These are phyloP conservation scores for Suillus plorans DNA, from an alignment of 768 basidiomycete genomes.

Conservation along the genomic window DNA sequence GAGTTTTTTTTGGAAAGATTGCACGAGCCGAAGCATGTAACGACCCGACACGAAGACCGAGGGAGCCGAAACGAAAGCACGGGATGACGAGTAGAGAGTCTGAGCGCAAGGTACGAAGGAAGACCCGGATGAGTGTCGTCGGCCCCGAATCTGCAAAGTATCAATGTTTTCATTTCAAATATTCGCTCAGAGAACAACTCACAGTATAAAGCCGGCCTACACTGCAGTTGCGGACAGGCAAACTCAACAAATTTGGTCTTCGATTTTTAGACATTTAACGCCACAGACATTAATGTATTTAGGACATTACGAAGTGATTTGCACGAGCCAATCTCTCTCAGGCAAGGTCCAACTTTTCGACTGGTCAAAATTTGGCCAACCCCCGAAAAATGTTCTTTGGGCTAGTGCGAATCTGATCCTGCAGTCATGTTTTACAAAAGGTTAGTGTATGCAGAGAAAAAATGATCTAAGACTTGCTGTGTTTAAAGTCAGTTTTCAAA, in stretches of 20 bases:
- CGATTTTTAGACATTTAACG: neutral
- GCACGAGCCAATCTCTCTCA: neutral
- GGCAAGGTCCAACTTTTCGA: neutral
- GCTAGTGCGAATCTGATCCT: neutral
- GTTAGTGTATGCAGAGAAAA: neutral
- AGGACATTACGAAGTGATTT: neutral
- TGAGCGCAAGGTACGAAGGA: too few species aligned
- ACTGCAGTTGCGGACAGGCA: too few species aligned
- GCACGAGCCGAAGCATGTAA: neutral
- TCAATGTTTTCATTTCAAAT: too few species aligned
- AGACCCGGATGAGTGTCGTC: too few species aligned
- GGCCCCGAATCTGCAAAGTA: too few species aligned
- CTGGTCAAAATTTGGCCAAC: neutral
- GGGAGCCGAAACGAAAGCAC: too few species aligned
- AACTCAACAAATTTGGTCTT: neutral
- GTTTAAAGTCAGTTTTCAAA: constrained; percentile 5
- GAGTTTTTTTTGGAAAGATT: neutral
- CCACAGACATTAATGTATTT: neutral
- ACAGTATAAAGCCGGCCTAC: too few species aligned
- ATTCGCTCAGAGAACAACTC: too few species aligned
- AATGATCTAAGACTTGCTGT: neutral
- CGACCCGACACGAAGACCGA: neutral
- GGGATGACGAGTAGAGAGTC: too few species aligned
- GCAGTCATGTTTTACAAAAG: neutral
- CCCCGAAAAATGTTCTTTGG: neutral